Evolutionary conservation across 2,329 filamentous ascomycete genomes (phyloP), one percentile per base, ranked within the genome.

Genomic region (Whalleya microplaca): DNA sequence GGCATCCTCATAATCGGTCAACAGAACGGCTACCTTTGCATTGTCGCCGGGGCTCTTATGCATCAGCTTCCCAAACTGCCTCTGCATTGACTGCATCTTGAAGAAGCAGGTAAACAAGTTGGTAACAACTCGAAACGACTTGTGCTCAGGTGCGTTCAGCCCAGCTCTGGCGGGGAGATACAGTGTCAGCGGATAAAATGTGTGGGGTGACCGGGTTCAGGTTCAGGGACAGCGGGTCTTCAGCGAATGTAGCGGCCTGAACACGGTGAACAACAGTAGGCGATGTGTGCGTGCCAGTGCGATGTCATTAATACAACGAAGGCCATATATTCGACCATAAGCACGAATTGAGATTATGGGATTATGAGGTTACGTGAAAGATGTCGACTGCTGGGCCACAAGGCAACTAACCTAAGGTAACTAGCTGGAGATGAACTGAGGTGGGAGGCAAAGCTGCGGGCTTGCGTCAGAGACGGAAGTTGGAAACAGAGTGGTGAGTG

Each of bases 1-100:
- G 21, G 88, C 89, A 72, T 93, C 87, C 65, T 92, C 88, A 70
- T 92, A 95, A 68, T 95, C 91, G 65, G 85, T 87, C 54, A 96
- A 77, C 51, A 95, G 79, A 44, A 88, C 82, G 10, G 87, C 86
- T 45, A 94, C 86, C 69, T 91, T 88, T 63, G 87, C 87, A 70
- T 91, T 88, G 73, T 95, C 89, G 54, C 88, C 89, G 21, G 87
- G 85, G 59, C 86, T 75, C 66, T 79, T 83, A 68, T 84, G 85
- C 75, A 86, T 81, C 69, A 93, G 84, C 73, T 84, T 87, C 59
- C 89, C 90, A 64, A 93, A 88, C 68, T 88, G 85, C 62, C 90
- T 81, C 70, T 92, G 87, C 75, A 95, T 83, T 44, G 84, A 84
- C 72, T 89, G 85, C 87, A 90, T 90, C 45, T 66, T 81, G 66